Evolutionary conservation across 2,329 filamentous ascomycete species (phyloP).

Genomic region (Apiospora pterosperma): DNA sequence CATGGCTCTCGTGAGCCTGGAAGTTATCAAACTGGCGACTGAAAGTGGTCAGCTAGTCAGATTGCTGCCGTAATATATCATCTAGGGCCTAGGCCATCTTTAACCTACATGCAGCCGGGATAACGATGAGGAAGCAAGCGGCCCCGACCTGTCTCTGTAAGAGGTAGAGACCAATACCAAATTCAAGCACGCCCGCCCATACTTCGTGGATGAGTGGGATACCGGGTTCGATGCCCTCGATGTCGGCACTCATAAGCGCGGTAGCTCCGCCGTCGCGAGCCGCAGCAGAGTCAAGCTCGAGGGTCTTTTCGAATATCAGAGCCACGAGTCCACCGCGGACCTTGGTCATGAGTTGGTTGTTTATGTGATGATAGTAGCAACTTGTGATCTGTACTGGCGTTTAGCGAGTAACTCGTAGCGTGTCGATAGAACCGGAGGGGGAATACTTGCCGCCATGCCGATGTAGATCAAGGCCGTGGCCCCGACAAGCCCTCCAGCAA

Average conservation of each 20-base stretch:
- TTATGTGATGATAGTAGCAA: constrained; percentile 19
- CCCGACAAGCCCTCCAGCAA: constrained; percentile 36
- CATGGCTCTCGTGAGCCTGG: background rate
- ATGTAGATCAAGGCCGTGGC: constrained; percentile 37
- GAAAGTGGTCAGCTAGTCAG: background rate
- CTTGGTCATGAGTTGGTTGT: background rate
- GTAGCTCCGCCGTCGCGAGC: constrained; percentile 32
- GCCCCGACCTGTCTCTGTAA: constrained; percentile 31
- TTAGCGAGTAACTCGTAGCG: too few relatives aligned
- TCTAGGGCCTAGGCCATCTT: too few relatives aligned
- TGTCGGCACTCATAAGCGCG: constrained; percentile 44
- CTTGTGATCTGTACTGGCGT: constrained; percentile 27
- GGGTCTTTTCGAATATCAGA: constrained; percentile 47
- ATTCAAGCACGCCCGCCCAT: constrained; percentile 36
- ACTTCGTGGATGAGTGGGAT: constrained; percentile 29
- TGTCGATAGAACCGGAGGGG: background rate
- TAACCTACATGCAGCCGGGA: constrained; percentile 23
- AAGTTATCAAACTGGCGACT: background rate
- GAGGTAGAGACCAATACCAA: constrained; percentile 33
- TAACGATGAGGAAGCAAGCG: constrained; percentile 24
- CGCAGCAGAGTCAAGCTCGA: constrained; percentile 26
- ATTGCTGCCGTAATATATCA: too few relatives aligned
- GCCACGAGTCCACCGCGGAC: constrained; percentile 32
- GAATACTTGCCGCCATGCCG: constrained; percentile 38
- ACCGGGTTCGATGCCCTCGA: constrained; percentile 31